Conservation (phyloP, 2,329 filamentous ascomycete species). For the Nigrospora sphaerica region DNA sequence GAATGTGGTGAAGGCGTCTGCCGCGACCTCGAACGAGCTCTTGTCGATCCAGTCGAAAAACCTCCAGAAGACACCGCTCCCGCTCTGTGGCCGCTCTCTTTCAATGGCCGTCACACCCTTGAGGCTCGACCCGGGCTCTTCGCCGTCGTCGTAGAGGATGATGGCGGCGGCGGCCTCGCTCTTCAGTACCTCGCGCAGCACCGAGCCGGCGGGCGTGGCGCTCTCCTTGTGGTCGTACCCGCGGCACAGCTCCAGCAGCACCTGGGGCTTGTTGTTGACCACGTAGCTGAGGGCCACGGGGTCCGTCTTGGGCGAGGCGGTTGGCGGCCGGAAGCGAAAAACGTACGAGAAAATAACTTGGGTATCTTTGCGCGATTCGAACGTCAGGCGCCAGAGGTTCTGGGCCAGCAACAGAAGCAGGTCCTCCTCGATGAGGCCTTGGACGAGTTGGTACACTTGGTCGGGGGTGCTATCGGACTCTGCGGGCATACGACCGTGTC, state of each 20-base stretch:
- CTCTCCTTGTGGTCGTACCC: slow-evolving; percentile 89
- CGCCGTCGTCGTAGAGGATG: slow-evolving; percentile 86
- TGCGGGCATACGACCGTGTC: slow-evolving; percentile 25
- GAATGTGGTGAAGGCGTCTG: slow-evolving; percentile 96
- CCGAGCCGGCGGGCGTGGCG: slow-evolving; percentile 83
- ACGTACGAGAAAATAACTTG: slow-evolving; percentile 95
- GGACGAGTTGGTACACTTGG: slow-evolving; percentile 79
- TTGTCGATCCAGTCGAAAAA: slow-evolving; percentile 98
- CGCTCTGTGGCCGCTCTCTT: slow-evolving; percentile 65
- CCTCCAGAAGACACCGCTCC: slow-evolving; percentile 86
- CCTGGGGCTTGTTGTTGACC: slow-evolving; percentile 76
- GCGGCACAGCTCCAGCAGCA: slow-evolving; percentile 80
- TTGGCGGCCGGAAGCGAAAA: slow-evolving; percentile 76
- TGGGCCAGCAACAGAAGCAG: slow-evolving; percentile 77
- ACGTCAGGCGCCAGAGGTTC: slow-evolving; percentile 78
- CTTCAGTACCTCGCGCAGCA: slow-evolving; percentile 81
- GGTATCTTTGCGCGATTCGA: slow-evolving; percentile 92
- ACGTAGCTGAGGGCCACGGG: slow-evolving; percentile 85
- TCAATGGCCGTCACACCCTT: slow-evolving; percentile 74
- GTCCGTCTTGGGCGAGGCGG: slow-evolving; percentile 60
- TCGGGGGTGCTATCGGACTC: slow-evolving; percentile 83
- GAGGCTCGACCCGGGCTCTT: slow-evolving; percentile 60
- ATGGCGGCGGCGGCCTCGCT: slow-evolving; percentile 86
- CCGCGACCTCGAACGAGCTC: slow-evolving; percentile 91
- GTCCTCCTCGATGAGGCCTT: slow-evolving; percentile 80